These are phyloP conservation scores for Raphanus raphanistrum DNA, from an alignment of 345 rosid genomes.

Conservation along the genomic window DNA sequence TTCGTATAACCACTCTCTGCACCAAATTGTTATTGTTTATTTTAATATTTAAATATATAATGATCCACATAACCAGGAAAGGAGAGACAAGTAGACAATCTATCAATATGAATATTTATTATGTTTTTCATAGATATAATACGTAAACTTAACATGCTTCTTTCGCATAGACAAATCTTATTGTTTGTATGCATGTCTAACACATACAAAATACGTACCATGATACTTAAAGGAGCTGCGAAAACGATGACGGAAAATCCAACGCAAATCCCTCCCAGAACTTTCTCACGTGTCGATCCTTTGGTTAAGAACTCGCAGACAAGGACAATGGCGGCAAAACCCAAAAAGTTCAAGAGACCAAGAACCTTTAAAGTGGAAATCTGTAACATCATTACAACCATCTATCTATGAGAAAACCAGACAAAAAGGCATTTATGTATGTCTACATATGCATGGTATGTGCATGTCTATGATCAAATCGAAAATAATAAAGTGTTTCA, in stretches of 20 bases:
- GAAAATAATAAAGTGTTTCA: background rate
- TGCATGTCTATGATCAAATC: slow-evolving; percentile 10
- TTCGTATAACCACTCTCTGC: slow-evolving; percentile 48
- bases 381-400: slow-evolving; percentile 38
- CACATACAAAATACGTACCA: slow-evolving; percentile 40
- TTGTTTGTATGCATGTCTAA: background rate
- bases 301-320: slow-evolving; percentile 45
- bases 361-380: slow-evolving; percentile 49
- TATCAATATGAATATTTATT: background rate
- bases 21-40: background rate
- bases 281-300: slow-evolving; percentile 41
- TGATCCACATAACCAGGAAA: slow-evolving; percentile 8
- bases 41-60: slow-evolving; percentile 14
- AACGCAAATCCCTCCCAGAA: slow-evolving; percentile 58
- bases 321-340: slow-evolving; percentile 44
- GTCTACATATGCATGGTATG: background rate
- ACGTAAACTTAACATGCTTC: background rate
- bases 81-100: background rate
- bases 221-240: slow-evolving; percentile 61
- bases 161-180: background rate
- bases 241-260: slow-evolving; percentile 52
- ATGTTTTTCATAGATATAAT: slow-evolving; percentile 7
- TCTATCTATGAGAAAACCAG: background rate
- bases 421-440: background rate
- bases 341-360: slow-evolving; percentile 49